These are phyloP conservation scores for Yarrowia keelungensis DNA, from an alignment of 805 yeast genomes.

Conservation along the genomic window DNA sequence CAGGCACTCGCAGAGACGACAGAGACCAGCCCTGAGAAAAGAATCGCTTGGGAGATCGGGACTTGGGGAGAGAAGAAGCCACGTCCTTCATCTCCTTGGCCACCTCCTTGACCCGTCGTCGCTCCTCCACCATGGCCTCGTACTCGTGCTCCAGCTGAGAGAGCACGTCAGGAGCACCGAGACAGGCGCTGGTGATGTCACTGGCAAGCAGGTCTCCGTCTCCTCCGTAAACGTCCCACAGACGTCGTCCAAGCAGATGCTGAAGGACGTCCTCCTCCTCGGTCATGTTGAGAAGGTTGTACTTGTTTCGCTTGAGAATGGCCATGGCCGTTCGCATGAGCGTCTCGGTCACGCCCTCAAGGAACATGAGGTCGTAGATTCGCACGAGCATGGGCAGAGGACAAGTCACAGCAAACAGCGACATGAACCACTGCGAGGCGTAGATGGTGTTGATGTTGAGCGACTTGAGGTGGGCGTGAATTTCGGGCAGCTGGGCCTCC, in stretches of 20 bases:
- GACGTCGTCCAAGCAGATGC: conserved; percentile 52
- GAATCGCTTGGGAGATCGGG: conserved; percentile 23
- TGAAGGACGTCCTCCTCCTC: conserved; percentile 55
- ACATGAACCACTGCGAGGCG: conserved; percentile 71
- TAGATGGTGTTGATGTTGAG: conserved; percentile 57
- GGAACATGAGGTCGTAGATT: conserved; percentile 59
- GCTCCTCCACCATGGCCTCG: conserved; percentile 25
- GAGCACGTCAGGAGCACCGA: conserved; percentile 8
- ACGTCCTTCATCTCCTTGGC: conserved; percentile 12
- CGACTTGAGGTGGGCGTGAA: conserved; percentile 55
- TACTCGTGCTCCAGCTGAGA: conserved; percentile 24
- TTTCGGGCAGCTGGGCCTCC: conserved; percentile 52
- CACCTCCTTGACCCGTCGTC: conserved; percentile 19
- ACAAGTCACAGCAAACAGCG: conserved; percentile 65
- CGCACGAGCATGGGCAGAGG: conserved; percentile 60
- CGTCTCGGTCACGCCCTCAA: conserved; percentile 62
- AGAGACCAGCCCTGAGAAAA: conserved; percentile 39
- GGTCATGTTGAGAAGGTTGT: conserved; percentile 49
- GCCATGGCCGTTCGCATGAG: conserved; percentile 65
- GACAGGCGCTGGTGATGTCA: conserved; percentile 44
- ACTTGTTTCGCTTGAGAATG: conserved; percentile 58
- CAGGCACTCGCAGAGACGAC: conserved; percentile 21
- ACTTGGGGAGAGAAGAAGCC: not conserved
- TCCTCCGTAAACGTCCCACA: conserved; percentile 55
- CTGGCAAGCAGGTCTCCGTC: conserved; percentile 51